These are phyloP conservation scores for Centaurea solstitialis DNA, from an alignment of 129 eudicot species.

Conservation along the genomic window DNA sequence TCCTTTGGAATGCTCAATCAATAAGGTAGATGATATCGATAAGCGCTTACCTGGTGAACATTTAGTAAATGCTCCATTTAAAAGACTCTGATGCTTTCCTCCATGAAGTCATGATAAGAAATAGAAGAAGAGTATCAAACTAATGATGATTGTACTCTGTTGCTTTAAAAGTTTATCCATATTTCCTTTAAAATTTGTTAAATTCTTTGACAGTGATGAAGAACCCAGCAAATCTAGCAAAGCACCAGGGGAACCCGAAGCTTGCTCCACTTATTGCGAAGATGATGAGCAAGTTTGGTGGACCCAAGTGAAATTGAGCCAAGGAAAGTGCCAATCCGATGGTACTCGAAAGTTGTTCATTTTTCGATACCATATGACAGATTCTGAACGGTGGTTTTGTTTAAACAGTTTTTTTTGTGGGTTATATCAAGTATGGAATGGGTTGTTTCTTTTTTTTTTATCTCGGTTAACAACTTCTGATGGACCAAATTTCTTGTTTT, in stretches of 20 bases:
- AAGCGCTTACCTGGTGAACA: too few species aligned
- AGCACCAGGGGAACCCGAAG: constrained; percentile 96
- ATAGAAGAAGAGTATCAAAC: neutral
- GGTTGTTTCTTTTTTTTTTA: too few species aligned
- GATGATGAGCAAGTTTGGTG: constrained; percentile 94
- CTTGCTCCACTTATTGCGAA: constrained; percentile 94
- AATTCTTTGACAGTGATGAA: constrained; percentile 74
- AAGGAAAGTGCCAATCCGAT: neutral
- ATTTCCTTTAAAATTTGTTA: neutral
- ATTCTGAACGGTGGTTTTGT: neutral
- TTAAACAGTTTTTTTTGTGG: neutral
- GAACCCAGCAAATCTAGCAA: constrained; percentile 92
- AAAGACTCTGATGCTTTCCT: neutral
- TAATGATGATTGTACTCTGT: neutral
- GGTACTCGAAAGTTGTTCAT: neutral
- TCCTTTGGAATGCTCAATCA: too few species aligned
- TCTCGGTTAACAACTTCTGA: neutral
- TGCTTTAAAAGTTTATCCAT: neutral
- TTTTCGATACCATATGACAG: neutral
- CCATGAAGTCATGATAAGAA: neutral
- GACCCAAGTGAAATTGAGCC: constrained; percentile 43
- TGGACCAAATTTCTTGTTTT: neutral
- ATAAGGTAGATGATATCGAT: too few species aligned
- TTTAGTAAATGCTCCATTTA: neutral
- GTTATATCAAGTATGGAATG: too few species aligned